A percentile compares a stretch with the other conserved stretches of the same genome.
These are phyloP conservation scores for Aspergillus egyptiacus DNA, from an alignment of 495 filamentous ascomycete genomes.

Conservation along the genomic window DNA sequence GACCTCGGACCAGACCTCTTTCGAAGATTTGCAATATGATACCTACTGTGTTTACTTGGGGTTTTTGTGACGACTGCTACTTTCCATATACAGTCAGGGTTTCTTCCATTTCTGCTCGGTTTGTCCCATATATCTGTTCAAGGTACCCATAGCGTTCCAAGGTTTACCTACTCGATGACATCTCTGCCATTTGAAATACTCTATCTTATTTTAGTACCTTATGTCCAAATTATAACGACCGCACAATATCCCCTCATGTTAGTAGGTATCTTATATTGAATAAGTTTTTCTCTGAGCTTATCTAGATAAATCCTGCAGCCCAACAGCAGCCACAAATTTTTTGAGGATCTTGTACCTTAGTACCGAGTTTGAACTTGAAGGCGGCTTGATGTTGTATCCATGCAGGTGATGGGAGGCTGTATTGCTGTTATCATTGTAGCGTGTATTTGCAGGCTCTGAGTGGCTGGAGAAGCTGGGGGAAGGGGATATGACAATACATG, in stretches of 20 bases:
- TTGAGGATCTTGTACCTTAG: too few species aligned
- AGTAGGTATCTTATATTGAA: constrained; percentile 1
- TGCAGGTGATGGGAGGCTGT: too few species aligned
- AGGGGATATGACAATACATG: constrained; percentile 15
- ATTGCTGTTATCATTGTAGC: too few species aligned
- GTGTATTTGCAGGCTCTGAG: not conserved
- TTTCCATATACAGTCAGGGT: constrained; percentile 20
- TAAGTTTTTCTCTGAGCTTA: not conserved
- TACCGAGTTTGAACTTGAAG: too few species aligned
- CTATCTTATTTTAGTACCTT: constrained; percentile 8
- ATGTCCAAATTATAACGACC: constrained; percentile 20
- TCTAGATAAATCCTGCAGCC: too few species aligned
- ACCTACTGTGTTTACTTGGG: constrained; percentile 26
- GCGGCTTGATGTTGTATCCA: not conserved
- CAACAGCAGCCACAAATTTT: too few species aligned
- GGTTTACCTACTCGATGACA: constrained; percentile 17
- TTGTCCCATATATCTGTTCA: constrained; percentile 23
- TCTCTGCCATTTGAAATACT: constrained; percentile 1
- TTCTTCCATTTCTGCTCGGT: constrained; percentile 9
- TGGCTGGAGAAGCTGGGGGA: constrained; percentile 11
- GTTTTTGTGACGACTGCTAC: constrained; percentile 25
- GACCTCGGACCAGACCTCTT: constrained; percentile 25
- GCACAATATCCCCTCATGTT: constrained; percentile 16
- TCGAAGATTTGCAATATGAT: constrained; percentile 31
- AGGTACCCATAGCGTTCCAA: constrained; percentile 18